A percentile compares a stretch with the other conserved stretches of the same genome.
Conservation (phyloP, 73 alveolate genomes). For the Paramecium sonneborni region DNA sequence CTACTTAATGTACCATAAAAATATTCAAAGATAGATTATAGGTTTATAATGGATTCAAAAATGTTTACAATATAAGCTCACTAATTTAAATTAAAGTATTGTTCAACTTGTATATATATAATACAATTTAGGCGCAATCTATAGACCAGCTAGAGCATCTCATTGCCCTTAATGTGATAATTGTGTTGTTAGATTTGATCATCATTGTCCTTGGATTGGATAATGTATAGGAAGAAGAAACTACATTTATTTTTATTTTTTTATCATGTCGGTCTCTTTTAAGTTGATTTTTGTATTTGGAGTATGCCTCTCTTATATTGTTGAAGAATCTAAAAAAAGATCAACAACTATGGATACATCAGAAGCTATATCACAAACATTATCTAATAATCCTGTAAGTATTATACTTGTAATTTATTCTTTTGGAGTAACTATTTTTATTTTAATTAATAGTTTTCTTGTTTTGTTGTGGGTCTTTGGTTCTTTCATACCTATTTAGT, state of each 20-base stretch:
- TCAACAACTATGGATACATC: not conserved
- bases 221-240: conserved; percentile 93
- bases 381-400: conserved; percentile 34
- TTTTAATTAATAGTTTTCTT: conserved; percentile 58
- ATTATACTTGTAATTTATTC: conserved; percentile 52
- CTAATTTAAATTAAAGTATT: conserved; percentile 58
- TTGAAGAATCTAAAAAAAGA: conserved; percentile 36
- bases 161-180: conserved; percentile 94
- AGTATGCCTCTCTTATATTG: conserved; percentile 13
- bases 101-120: conserved; percentile 30
- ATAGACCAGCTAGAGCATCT: conserved; percentile 93
- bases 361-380: not conserved
- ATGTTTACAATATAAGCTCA: conserved; percentile 33
- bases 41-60: conserved; percentile 9
- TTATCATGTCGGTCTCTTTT: conserved; percentile 20
- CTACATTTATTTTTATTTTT: conserved; percentile 78
- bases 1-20: conserved; percentile 48
- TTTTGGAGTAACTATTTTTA: conserved; percentile 32
- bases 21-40: not conserved
- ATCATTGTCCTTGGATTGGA: conserved; percentile 97
- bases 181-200: conserved; percentile 93
- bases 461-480: conserved; percentile 68
- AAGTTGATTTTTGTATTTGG: conserved; percentile 44
- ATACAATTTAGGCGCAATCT: conserved; percentile 63
- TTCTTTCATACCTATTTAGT: conserved; percentile 70